Evolutionary conservation across 148 eudicot species (phyloP).

Genomic region (Bassia scoparia): DNA sequence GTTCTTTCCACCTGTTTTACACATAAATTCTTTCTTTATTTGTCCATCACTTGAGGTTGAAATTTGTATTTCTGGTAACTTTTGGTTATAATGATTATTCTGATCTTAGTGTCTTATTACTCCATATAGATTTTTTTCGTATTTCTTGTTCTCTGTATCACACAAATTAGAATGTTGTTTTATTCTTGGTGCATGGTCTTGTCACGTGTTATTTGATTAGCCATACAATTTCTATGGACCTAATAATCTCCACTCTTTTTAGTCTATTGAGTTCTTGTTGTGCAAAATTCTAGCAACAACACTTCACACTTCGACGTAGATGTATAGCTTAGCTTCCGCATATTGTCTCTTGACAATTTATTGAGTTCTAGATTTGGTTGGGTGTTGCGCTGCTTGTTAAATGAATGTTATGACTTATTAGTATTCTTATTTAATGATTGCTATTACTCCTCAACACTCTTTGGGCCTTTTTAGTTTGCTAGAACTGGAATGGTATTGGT

Average conservation of each 20-base stretch:
- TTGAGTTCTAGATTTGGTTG: too few relatives aligned
- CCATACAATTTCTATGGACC: not conserved
- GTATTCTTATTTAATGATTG: too few relatives aligned
- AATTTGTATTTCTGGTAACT: not conserved
- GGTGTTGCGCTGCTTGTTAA: too few relatives aligned
- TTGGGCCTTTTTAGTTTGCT: too few relatives aligned
- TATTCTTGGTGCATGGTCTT: not conserved
- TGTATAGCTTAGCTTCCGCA: not conserved
- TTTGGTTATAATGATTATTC: not conserved
- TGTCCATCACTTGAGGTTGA: not conserved
- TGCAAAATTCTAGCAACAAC: not conserved
- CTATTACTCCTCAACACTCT: too few relatives aligned
- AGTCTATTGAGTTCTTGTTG: not conserved
- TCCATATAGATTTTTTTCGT: not conserved
- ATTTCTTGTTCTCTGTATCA: not conserved
- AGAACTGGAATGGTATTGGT: too few relatives aligned
- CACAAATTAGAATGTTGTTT: not conserved
- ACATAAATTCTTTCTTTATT: not conserved
- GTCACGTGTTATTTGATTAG: not conserved
- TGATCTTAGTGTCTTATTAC: not conserved
- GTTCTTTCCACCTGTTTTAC: too few relatives aligned
- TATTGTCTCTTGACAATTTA: not conserved
- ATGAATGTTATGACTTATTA: too few relatives aligned
- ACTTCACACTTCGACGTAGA: not conserved
- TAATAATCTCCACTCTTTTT: not conserved